Conservation (phyloP, 495 filamentous ascomycete genomes). For the Aspergillus indologenus region DNA sequence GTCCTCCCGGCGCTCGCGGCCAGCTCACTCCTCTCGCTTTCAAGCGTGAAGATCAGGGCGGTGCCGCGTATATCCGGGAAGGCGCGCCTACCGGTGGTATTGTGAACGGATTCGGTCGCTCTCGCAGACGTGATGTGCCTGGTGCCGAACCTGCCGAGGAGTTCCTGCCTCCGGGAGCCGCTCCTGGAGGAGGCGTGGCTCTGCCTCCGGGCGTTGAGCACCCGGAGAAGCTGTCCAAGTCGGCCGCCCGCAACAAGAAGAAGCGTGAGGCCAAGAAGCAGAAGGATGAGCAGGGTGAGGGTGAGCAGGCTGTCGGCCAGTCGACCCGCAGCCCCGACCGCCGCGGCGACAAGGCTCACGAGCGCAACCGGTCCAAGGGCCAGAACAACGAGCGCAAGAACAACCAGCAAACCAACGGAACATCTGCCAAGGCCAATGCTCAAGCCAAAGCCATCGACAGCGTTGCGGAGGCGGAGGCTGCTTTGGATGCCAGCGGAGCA, state of each 20-base stretch:
- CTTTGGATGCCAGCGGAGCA: conserved; percentile 26
- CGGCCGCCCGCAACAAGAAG: conserved; percentile 97
- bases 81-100: conserved; percentile 61
- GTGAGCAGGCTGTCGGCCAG: conserved; percentile 12
- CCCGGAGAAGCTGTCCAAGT: conserved; percentile 74
- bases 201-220: conserved; percentile 53
- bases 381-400: conserved; percentile 36
- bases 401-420: conserved; percentile 39
- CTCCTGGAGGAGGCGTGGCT: conserved; percentile 67
- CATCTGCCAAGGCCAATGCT: conserved; percentile 19
- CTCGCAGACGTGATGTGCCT: conserved; percentile 67
- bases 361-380: conserved; percentile 59
- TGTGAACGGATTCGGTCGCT: conserved; percentile 77
- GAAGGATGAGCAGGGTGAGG: conserved; percentile 63
- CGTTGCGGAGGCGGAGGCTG: conserved; percentile 27
- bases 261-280: conserved; percentile 95
- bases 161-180: conserved; percentile 61
- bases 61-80: conserved; percentile 81
- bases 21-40: conserved; percentile 86
- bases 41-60: conserved; percentile 96
- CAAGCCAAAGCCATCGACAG: conserved; percentile 45
- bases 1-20: conserved; percentile 93
- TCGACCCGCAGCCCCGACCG: conserved; percentile 62
- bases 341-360: conserved; percentile 49
- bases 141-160: conserved; percentile 68